Base-by-base conservation (phyloP, 352 stramenopile genomes). In the Blastocystis sp. region DNA sequence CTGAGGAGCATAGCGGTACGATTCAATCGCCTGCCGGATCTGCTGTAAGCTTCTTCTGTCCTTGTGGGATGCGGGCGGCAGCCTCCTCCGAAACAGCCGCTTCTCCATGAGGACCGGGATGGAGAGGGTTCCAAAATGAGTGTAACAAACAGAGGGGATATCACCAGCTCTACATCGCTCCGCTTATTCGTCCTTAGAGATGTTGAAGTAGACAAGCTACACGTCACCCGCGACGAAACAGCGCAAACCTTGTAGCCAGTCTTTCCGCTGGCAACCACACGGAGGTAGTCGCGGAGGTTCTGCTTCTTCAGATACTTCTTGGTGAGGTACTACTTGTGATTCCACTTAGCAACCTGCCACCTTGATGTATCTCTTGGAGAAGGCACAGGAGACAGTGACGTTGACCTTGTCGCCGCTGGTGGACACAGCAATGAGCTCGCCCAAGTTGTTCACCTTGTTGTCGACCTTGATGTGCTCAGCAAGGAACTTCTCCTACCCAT, bases 281-380 rank as follows among this genome's bases (percentile, higher is more conserved):
- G 96, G 71, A 99, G 92, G 94, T 99, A 99, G 95, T 99, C 97
- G 92, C 97, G 96, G 80, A 99, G 93, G 92, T 98, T 96, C 92
- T 99, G 97, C 94, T 99, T 99, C 95, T 99, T 99, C 91, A 99
- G 94, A 95, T 99, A 99, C 94, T 99, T 98, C 96, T 99, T 99
- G 90, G 96, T 98, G 37, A 99, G 92, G 93, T 99, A 99, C 94
- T 85, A 85, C 33, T 45, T 26, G 45, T 85, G 1, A 85, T 24
- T 19, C 41, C 41, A 12, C 12, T n/a, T 35, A 59, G 29, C 1
- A 16, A 31, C 12, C 29, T 50, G 24, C 13, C 35, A 85, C 74
- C 74, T 90, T 90, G 90, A 96, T 93, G 93, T 96, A 97, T 91
- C 97, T 95, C 95, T 99, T 99, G 77, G 96, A 98, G 93, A 99